Conservation (phyloP, 192 early-diverging fungal species). For the Linnemannia schmuckeri region DNA sequence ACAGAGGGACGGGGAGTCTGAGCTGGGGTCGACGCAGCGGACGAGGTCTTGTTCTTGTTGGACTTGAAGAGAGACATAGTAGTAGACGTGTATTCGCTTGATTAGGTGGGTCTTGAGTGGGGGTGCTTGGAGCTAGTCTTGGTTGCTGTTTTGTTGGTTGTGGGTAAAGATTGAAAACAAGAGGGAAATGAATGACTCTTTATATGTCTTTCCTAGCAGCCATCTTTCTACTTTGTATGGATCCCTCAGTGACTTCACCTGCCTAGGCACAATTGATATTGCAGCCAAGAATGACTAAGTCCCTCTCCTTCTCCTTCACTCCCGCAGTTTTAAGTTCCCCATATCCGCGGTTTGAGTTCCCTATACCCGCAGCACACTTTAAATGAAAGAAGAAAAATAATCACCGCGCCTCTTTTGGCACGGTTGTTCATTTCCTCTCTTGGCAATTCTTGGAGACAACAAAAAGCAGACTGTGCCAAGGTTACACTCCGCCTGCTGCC, state of each 20-base stretch:
- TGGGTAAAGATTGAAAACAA: background rate
- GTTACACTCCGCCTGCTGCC: background rate
- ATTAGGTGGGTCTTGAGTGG: background rate
- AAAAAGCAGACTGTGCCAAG: background rate
- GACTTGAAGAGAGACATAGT: too few relatives aligned
- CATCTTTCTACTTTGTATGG: background rate
- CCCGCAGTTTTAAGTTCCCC: too few relatives aligned
- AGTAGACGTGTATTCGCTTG: background rate
- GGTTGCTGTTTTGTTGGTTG: background rate
- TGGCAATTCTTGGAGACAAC: background rate
- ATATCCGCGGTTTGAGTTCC: too few relatives aligned
- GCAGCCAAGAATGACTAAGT: background rate
- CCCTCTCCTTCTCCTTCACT: too few relatives aligned
- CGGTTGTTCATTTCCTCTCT: slow-evolving; percentile 4
- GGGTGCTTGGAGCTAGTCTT: background rate
- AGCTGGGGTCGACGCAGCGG: too few relatives aligned
- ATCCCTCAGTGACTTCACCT: too few relatives aligned
- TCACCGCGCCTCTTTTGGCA: background rate
- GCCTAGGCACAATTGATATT: background rate
- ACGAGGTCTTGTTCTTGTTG: too few relatives aligned
- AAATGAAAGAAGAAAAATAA: background rate
- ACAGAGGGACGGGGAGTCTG: too few relatives aligned
- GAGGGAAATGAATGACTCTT: background rate
- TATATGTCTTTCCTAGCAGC: background rate
- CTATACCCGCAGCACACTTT: background rate